Evolutionary conservation across 2,329 filamentous ascomycete genomes (phyloP).

Genomic region (Diaporthe vexans): DNA sequence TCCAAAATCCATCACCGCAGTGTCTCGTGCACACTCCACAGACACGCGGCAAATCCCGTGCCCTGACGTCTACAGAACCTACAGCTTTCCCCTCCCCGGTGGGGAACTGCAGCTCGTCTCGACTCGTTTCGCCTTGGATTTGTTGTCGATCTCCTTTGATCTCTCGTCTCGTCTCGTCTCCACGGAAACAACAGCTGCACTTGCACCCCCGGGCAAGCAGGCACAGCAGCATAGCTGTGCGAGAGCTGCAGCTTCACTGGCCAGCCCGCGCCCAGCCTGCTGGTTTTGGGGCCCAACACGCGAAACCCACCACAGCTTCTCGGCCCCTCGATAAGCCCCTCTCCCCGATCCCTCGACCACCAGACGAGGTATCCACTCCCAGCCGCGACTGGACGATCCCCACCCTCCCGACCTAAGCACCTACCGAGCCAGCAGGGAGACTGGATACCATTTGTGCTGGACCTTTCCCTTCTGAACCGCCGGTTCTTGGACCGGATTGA

Average conservation of each 20-base stretch:
- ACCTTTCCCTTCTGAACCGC: slow-evolving; percentile 1
- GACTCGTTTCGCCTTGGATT: slow-evolving; percentile 3
- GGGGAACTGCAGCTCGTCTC: slow-evolving; percentile 23
- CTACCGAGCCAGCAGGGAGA: slow-evolving; percentile 1
- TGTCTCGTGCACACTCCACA: slow-evolving; percentile 14
- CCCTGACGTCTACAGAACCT: not conserved
- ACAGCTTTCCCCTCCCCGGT: not conserved
- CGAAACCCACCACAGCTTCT: slow-evolving; percentile 18
- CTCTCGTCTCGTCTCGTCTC: slow-evolving; percentile 31
- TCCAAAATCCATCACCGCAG: not conserved
- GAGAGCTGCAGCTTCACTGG: slow-evolving; percentile 31
- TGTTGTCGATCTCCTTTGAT: slow-evolving; percentile 21
- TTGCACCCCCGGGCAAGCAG: not conserved
- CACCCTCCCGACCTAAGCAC: slow-evolving; percentile 24
- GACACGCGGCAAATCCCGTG: slow-evolving; percentile 8
- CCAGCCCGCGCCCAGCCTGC: slow-evolving; percentile 19
- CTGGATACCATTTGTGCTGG: not conserved
- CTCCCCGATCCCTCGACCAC: slow-evolving; percentile 9
- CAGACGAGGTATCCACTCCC: slow-evolving; percentile 22
- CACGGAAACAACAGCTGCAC: slow-evolving; percentile 10
- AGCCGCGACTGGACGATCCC: slow-evolving; percentile 29
- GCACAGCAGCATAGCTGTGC: slow-evolving; percentile 5
- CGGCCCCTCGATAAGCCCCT: slow-evolving; percentile 31
- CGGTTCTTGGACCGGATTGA: slow-evolving; percentile 1
- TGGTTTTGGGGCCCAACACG: slow-evolving; percentile 8